Conservation (phyloP, 169 alveolate genomes). For the Eimeria zaria region DNA sequence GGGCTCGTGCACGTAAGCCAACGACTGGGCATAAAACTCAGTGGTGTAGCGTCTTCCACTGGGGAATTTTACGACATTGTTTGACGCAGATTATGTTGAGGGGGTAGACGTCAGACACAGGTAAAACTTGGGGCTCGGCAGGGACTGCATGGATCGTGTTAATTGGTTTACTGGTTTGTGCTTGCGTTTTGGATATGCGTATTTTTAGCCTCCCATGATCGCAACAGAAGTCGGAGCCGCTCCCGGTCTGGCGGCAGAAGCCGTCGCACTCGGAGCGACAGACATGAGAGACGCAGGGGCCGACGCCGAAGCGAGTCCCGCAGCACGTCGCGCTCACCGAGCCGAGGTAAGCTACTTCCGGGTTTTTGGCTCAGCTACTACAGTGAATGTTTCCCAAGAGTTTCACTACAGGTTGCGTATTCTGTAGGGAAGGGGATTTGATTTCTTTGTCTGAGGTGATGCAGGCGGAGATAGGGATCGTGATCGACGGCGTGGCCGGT, state of each 20-base stretch:
- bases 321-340: constrained; percentile 61
- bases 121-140: background rate
- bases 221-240: constrained; percentile 82
- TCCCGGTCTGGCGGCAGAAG: constrained; percentile 50
- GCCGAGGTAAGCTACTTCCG: constrained; percentile 19
- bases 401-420: background rate
- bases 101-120: background rate
- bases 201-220: constrained; percentile 48
- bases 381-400: background rate
- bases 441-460: background rate
- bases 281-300: constrained; percentile 72
- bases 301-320: constrained; percentile 75
- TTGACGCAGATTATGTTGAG: background rate
- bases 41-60: background rate
- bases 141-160: background rate
- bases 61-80: background rate
- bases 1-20: constrained; percentile 67
- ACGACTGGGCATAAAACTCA: background rate
- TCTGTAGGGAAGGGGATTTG: background rate
- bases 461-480: constrained; percentile 72
- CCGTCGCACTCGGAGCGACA: constrained; percentile 75
- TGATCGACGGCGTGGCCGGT: constrained; percentile 74
- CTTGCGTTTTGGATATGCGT: background rate
- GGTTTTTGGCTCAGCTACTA: background rate
- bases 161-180: background rate